These are phyloP conservation scores for Abrus precatorius DNA, from an alignment of 306 rosid genomes.

Conservation along the genomic window DNA sequence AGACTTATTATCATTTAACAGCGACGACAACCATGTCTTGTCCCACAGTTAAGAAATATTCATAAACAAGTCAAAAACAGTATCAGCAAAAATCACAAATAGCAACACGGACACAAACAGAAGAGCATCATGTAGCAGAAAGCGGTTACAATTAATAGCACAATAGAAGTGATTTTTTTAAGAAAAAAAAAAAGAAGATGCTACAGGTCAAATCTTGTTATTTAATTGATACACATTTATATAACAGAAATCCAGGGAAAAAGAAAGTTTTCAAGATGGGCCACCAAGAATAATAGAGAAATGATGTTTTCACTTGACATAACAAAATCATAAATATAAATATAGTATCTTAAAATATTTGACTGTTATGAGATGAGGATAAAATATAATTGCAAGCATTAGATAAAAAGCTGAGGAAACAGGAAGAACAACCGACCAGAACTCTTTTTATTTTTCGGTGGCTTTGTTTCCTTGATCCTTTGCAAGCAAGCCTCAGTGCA, in stretches of 20 bases:
- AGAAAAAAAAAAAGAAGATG: background rate
- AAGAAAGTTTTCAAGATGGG: constrained; percentile 4
- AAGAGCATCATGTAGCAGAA: background rate
- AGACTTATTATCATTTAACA: background rate
- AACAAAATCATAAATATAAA: background rate
- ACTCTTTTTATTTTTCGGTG: constrained; percentile 62
- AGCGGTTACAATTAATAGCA: constrained; percentile 17
- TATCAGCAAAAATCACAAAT: constrained; percentile 12
- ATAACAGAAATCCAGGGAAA: background rate
- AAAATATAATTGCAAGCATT: background rate
- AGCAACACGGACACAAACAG: background rate
- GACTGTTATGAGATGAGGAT: background rate
- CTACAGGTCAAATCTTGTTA: constrained; percentile 4
- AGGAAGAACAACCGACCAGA: constrained; percentile 56
- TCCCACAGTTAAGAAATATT: background rate
- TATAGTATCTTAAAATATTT: background rate
- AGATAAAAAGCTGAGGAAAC: background rate
- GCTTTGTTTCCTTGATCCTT: constrained; percentile 72
- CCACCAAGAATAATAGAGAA: constrained; percentile 6
- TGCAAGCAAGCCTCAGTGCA: constrained; percentile 75
- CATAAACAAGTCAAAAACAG: constrained; percentile 33
- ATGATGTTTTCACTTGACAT: background rate
- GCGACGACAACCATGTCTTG: background rate
- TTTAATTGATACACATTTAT: constrained; percentile 3
- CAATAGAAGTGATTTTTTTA: background rate